Evolutionary conservation across 2,329 filamentous ascomycete genomes (phyloP), one percentile per base, ranked within the genome.

Genomic region (Ophiostoma quercus): DNA sequence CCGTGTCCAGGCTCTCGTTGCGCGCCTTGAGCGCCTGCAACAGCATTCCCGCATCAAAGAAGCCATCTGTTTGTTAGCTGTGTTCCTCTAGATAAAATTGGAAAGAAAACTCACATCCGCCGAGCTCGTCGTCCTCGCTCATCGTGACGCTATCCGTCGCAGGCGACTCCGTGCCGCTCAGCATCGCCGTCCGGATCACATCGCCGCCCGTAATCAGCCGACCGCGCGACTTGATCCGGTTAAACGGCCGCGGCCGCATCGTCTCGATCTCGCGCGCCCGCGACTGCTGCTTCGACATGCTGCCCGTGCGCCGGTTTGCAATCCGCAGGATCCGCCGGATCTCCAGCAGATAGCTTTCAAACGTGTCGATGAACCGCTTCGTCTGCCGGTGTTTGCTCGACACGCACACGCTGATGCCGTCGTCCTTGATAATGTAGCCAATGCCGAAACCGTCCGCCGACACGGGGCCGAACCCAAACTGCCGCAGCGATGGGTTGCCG

Each of bases 341-440:
- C 78, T 99, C 95, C 14, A 96, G 83, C 67, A 98, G 86, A 78
- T 98, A 99, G 72, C 87, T 90, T 79, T 98, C 95, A 1, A 98
- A 82, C 0, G 92, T 92, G 76, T 96, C 92, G 72, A 98, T 88
- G 77, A 95, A 96, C 6, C 95, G 89, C 74, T 88, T 88, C 0
- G 95, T 99, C 81, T 99, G 95, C 57, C 95, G 84, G 78, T 99
- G 95, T 80, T 97, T 97, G 76, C 91, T 95, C 16, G 90, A 91
- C 0, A 94, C 93, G 79, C 95, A 98, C 72, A 99, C 94, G 66
- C 90, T 92, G 72, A 98, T 91, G 67, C 88, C 86, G 68, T 95
- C 92, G 74, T 96, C 92, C 80, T 99, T 99, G 85, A 99, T 97
- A 76, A 99, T 98, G 81, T 99, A 99, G 2, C 95, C 95, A 70